These are phyloP conservation scores for Backusella australiensis DNA, from an alignment of 192 early-diverging fungal species.

Conservation along the genomic window DNA sequence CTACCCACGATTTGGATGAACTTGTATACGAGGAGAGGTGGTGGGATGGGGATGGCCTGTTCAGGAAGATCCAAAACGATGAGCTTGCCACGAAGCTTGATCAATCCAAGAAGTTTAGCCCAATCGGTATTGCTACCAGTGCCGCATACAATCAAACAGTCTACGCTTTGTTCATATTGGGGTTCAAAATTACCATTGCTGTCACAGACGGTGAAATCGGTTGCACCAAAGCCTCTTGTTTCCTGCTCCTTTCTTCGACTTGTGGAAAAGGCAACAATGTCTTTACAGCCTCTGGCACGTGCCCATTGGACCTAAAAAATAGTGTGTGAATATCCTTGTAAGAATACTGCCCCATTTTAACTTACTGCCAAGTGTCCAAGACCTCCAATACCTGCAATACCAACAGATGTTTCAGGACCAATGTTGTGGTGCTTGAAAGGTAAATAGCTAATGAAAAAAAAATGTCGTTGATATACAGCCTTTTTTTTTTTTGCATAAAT, in stretches of 20 bases:
- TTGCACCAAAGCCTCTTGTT: slow-evolving; percentile 57
- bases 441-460: slow-evolving; percentile 28
- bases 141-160: slow-evolving; percentile 37
- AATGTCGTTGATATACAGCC: not conserved
- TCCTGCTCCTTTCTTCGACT: slow-evolving; percentile 53
- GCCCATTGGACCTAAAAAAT: slow-evolving; percentile 55
- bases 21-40: slow-evolving; percentile 42
- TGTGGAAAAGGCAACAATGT: slow-evolving; percentile 57
- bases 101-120: slow-evolving; percentile 42
- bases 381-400: slow-evolving; percentile 64
- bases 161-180: slow-evolving; percentile 22
- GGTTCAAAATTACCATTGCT: not conserved
- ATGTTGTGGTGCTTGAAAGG: slow-evolving; percentile 50
- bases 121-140: slow-evolving; percentile 43
- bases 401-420: slow-evolving; percentile 46
- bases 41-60: slow-evolving; percentile 43
- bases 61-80: slow-evolving; percentile 69
- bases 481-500: not conserved
- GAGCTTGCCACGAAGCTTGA: slow-evolving; percentile 58
- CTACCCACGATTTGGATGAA: slow-evolving; percentile 62
- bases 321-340: not conserved
- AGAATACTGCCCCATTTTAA: not conserved
- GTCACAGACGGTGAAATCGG: slow-evolving; percentile 38
- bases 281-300: slow-evolving; percentile 40
- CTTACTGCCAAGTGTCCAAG: slow-evolving; percentile 62